Conservation (phyloP, 208 protist genomes). For the Polymyxa betae region DNA sequence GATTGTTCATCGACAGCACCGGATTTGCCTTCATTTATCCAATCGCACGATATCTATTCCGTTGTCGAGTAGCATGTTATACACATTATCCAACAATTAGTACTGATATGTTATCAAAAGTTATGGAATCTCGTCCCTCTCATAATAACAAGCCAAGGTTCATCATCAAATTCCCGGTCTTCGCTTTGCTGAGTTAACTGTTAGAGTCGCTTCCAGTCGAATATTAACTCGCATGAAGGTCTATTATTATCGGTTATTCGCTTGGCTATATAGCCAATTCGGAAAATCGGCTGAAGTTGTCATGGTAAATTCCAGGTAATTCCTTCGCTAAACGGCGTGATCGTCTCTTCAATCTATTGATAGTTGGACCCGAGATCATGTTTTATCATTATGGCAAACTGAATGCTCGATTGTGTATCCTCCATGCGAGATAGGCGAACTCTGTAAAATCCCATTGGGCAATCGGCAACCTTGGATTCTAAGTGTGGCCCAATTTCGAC, state of each 20-base stretch:
- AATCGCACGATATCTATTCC: constrained; percentile 81
- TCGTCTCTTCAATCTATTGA: no score
- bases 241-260: constrained; percentile 79
- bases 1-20: constrained; percentile 87
- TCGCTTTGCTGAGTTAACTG: constrained; percentile 61
- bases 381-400: constrained; percentile 80
- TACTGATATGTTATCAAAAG: constrained; percentile 73
- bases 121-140: constrained; percentile 59
- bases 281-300: constrained; percentile 77
- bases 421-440: constrained; percentile 81
- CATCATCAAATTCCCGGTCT: no score
- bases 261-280: constrained; percentile 66
- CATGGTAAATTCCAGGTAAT: constrained; percentile 91
- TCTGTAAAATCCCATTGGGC: constrained; percentile 68
- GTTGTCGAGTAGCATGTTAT: constrained; percentile 85
- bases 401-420: constrained; percentile 81
- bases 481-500: constrained; percentile 89
- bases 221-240: constrained; percentile 85
- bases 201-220: constrained; percentile 78
- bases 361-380: constrained; percentile 95
- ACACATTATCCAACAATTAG: constrained; percentile 96
- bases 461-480: constrained; percentile 49
- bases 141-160: constrained; percentile 84
- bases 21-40: constrained; percentile 92
- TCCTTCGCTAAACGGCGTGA: no score